Percentiles rank a stretch among this genome's conserved stretches.
These are phyloP conservation scores for Pseudevernia furfuracea DNA, from an alignment of 495 filamentous ascomycete species.

Conservation along the genomic window DNA sequence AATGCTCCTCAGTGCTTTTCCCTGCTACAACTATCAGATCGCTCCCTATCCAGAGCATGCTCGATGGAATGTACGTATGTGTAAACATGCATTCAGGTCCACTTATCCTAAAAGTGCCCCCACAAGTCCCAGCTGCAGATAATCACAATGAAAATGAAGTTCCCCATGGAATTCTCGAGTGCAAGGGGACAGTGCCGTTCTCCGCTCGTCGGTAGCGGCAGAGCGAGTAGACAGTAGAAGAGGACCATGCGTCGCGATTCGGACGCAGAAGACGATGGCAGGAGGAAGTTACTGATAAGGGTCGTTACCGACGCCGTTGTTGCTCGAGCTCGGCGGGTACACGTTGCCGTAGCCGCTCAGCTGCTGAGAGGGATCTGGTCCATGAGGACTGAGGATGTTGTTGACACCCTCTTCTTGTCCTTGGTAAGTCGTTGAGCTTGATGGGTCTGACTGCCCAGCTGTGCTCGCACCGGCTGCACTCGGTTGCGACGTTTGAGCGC, in stretches of 20 bases:
- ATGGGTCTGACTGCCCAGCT: slow-evolving; percentile 37
- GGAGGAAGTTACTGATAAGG: slow-evolving; percentile 56
- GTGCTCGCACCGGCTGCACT: slow-evolving; percentile 42
- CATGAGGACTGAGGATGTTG: slow-evolving; percentile 51
- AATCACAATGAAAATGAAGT: slow-evolving; percentile 11
- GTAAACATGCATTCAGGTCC: slow-evolving; percentile 8
- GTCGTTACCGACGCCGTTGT: slow-evolving; percentile 60
- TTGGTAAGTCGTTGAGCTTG: slow-evolving; percentile 40
- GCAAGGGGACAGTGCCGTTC: slow-evolving; percentile 5
- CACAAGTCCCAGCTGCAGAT: slow-evolving; percentile 7
- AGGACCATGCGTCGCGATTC: not conserved
- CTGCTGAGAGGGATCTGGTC: slow-evolving; percentile 51
- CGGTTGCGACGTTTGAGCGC: slow-evolving; percentile 26
- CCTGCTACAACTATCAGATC: slow-evolving; percentile 16
- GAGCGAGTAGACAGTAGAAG: slow-evolving; percentile 4
- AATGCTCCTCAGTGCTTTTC: slow-evolving; percentile 14
- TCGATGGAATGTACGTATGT: slow-evolving; percentile 14
- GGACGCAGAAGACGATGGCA: slow-evolving; percentile 62
- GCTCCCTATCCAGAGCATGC: slow-evolving; percentile 10
- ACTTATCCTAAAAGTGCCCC: not conserved
- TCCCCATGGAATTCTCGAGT: not conserved
- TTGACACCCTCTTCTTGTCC: slow-evolving; percentile 50
- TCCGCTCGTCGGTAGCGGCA: not conserved
- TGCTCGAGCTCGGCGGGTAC: slow-evolving; percentile 53
- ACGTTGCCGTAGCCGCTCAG: slow-evolving; percentile 50